Evolutionary conservation across 2,329 filamentous ascomycete species (phyloP), one percentile per base, ranked within the genome.

Genomic region (Paecilomyces niveus): DNA sequence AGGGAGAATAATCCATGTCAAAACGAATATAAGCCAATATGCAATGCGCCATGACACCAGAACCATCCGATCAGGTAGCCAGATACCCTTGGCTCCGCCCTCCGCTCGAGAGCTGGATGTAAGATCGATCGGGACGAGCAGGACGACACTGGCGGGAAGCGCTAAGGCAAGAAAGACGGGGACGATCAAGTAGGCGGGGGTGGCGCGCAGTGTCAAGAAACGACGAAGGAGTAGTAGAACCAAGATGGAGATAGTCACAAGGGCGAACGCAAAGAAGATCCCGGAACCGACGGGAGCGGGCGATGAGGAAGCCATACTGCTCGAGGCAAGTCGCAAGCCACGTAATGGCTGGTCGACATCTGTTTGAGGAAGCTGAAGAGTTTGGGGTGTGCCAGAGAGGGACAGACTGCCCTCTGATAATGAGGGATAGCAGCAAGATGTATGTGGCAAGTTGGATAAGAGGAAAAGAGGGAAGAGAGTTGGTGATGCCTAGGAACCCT

Each of bases 141-240:
- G 81, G 24, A 97, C 85, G 68, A 96, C 93, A 73, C 89, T 92
- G 53, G 91, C 90, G 10, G 94, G 95, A 5, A 99, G 85, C 70
- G 90, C 92, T 65, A 99, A 83, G n/a, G 93, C 91, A 65, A 99
- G 89, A 78, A 99, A 99, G 62, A 99, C 91, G 35, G 94, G 93
- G 1, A 97, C 83, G 55, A 92, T 83, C 55, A 97, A 86, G 75
- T 95, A 97, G 60, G 88, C 90, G 0, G 94, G 93, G 0, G 94
- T 97, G 6, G 88, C 86, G 65, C 94, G 91, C 33, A 99, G 82
- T 2, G 93, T 93, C 9, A 99, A 84, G 76, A 92, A 99, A 78
- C 91, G 87, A 68, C 94, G 89, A 59, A 97, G 81, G 62, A 97
- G 86, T 22, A 97, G 81, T 51, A 99, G 83, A 60, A 94, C 91